These are phyloP conservation scores for Simplicillium sp. DNA, from an alignment of 2,329 filamentous ascomycete species.

Conservation along the genomic window DNA sequence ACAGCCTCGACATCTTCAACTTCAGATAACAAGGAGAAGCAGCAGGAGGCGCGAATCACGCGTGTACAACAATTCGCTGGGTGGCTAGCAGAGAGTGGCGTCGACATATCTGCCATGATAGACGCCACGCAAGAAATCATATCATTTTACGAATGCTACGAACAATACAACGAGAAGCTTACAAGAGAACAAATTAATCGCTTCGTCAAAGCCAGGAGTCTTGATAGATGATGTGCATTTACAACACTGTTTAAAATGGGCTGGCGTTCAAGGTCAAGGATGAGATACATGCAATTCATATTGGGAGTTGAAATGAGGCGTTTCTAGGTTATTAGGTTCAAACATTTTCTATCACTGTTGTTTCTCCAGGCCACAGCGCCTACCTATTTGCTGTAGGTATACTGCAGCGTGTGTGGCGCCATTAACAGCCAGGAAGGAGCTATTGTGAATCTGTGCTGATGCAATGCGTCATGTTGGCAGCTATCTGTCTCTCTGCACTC, in stretches of 20 bases:
- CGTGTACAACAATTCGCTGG: conserved; percentile 58
- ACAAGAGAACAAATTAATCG: conserved; percentile 49
- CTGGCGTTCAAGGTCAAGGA: no score
- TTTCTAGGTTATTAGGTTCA: neutral
- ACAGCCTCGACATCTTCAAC: conserved; percentile 9
- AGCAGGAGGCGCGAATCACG: conserved; percentile 46
- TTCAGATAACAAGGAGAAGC: conserved; percentile 34
- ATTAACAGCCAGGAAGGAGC: no score
- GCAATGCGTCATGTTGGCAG: no score
- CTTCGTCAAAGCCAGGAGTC: conserved; percentile 47
- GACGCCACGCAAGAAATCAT: conserved; percentile 89
- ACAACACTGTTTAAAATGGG: neutral
- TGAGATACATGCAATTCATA: neutral
- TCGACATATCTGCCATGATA: conserved; percentile 77
- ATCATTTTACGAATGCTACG: conserved; percentile 68
- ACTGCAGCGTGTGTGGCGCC: no score
- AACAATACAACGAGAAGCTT: conserved; percentile 51
- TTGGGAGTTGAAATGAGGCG: neutral
- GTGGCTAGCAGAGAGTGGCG: conserved; percentile 78
- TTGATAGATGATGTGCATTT: conserved; percentile 35
- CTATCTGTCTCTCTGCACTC: no score
- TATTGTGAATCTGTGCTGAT: no score
- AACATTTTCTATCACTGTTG: no score
- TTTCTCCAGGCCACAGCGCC: no score
- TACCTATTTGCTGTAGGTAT: no score